Conservation (phyloP, 2,329 filamentous ascomycete genomes). For the Cercospora citrullina region DNA sequence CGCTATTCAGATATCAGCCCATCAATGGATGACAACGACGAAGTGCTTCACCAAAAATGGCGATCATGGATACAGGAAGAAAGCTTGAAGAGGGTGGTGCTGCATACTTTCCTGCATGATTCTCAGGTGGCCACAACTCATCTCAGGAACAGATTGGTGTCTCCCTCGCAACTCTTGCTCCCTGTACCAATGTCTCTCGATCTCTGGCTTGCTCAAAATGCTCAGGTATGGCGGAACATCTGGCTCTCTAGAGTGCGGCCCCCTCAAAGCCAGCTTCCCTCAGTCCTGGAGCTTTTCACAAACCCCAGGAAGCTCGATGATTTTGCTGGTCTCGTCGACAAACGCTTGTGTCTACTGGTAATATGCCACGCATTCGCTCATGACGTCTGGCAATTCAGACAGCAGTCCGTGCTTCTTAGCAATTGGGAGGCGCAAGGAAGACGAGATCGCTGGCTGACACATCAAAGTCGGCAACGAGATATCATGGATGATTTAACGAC, state of each 20-base stretch:
- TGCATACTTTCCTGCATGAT: conserved; percentile 64
- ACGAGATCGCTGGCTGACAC: conserved; percentile 31
- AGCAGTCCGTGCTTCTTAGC: conserved; percentile 40
- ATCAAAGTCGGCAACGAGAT: conserved; percentile 27
- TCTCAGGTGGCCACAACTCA: conserved; percentile 66
- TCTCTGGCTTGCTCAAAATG: conserved; percentile 65
- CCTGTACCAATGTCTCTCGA: conserved; percentile 62
- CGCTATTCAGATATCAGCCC: conserved; percentile 46
- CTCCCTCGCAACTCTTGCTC: conserved; percentile 65
- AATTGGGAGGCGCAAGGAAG: conserved; percentile 26
- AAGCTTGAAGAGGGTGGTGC: conserved; percentile 66
- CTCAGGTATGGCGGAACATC: conserved; percentile 61
- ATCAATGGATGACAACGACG: conserved; percentile 54
- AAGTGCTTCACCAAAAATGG: conserved; percentile 64
- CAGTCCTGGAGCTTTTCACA: conserved; percentile 48
- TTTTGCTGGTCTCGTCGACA: conserved; percentile 54
- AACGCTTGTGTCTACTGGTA: conserved; percentile 58
- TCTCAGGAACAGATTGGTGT: conserved; percentile 62
- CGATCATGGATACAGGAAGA: conserved; percentile 62
- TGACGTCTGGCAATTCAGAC: conserved; percentile 61
- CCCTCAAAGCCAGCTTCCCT: conserved; percentile 45
- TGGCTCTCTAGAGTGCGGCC: conserved; percentile 47
- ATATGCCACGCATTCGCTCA: conserved; percentile 59
- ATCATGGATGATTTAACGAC: conserved; percentile 28
- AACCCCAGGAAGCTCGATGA: conserved; percentile 19